Base-by-base conservation (phyloP, 1,284 basidiomycete species). In the Ceratobasidium sp. region DNA sequence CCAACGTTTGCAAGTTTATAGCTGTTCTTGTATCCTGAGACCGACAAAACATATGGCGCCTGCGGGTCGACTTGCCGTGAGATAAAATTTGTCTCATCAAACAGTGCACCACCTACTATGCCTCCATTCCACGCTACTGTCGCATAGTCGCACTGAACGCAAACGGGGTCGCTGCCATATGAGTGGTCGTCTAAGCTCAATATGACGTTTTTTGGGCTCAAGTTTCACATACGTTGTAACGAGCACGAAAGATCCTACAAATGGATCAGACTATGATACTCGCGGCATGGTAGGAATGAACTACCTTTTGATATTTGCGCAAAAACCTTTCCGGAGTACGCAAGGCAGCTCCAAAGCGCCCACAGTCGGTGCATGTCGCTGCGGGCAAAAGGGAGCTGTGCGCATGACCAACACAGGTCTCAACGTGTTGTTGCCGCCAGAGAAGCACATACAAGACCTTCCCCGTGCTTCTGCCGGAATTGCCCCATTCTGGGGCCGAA, bases 51-150 rank as follows among this genome's bases (percentile, higher is more conserved):
- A 23, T 70, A 70, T 8, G 68, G 68, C 3, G 68, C 35, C 68
- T 70, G 50, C 12, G 23, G 27, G 18, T 30, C 27, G 18, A 27
- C n/a, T 16, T 35, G n/a, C 30, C 16, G 18, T 46, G 8, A 30
- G 27, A 30, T 30, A 30, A 54, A 33, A 33, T n/a, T 4, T 27
- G 18, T 10, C 8, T 33, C n/a, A 33, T 54, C 8, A 3, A 4
- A 7, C 6, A 10, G 7, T 48, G 14, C 4, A 35, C 20, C 3
- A 70, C 68, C 44, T 33, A 70, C 68, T 18, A 55, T n/a, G 2
- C 68, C 68, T 27, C 68, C 68, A 23, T 70, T n/a, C 68, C 68
- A 70, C 38, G 8, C n/a, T 35, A 70, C 68, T 30, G 68, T 57
- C 3, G 68, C 52, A 57, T 70, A 70, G 35, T 41, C 33, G 41